Evolutionary conservation across 139 green algal genomes (phyloP), one percentile per base, ranked within the genome.

Genomic region (Micractinium sp.): DNA sequence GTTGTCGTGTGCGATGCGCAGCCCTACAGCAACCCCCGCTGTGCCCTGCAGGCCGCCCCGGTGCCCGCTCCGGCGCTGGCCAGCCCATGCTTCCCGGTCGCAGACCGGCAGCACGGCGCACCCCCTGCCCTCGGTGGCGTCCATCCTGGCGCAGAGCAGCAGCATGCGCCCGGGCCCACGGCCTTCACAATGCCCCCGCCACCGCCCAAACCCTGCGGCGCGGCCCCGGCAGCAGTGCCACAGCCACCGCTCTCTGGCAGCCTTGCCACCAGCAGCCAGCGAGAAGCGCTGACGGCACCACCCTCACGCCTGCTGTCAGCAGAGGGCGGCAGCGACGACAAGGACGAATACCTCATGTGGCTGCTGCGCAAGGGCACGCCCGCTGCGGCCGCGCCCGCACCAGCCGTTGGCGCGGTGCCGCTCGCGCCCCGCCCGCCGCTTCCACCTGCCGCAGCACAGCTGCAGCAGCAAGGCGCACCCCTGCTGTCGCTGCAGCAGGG

Each of bases 271-370:
- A 86, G 81, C 81, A 89, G 86, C 86, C 86, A 89, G 61, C 60
- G 71, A 7, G 86, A 89, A 15, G 82, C 86, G 66, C 66, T 86
- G 38, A 89, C 73, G 20, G 61, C n/a, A 15, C 81, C 31, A 4
- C 81, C 81, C 7, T 53, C 39, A 14, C 56, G 38, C 27, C 23
- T 89, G 60, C 23, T 86, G 35, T 63, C 61, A 15, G n/a, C 39
- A 27, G 86, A 81, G 35, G 35, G 22, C 19, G 35, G 3, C 35
- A 67, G 31, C 19, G 73, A 89, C 0, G 39, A 75, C 56, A 66
- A 69, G 36, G 86, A 90, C 16, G 71, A 82, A 29, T 90, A 90
- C 66, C 80, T 90, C 27, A 87, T 90, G 86, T 76, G 75, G 16
- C 74, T 90, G 63, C 86, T 90, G 33, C n/a, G 75, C 39, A 90